A percentile compares a stretch with the other conserved stretches of the same genome.
These are phyloP conservation scores for Cercospora citrullina DNA, from an alignment of 2,329 filamentous ascomycete species.

Conservation along the genomic window DNA sequence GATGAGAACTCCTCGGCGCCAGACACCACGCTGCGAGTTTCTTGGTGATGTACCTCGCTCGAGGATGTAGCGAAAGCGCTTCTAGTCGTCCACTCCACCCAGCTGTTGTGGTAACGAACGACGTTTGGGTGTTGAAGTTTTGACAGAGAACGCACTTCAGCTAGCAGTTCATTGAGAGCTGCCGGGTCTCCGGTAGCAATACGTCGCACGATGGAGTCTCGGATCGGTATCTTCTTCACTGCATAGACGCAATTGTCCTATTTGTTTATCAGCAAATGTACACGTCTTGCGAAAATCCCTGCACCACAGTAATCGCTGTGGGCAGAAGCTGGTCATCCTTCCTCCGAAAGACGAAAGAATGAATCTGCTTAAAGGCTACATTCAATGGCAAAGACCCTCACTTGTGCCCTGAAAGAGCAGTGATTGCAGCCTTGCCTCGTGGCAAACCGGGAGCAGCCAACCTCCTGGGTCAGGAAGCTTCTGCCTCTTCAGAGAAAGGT, in stretches of 20 bases:
- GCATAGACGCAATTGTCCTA: slow-evolving; percentile 62
- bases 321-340: neutral
- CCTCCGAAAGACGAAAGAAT: neutral
- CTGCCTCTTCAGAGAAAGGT: neutral
- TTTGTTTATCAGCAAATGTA: neutral
- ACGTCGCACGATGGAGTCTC: slow-evolving; percentile 44
- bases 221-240: slow-evolving; percentile 65
- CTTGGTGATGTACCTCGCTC: slow-evolving; percentile 21
- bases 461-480: neutral
- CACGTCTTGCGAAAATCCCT: neutral
- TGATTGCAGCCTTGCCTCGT: too few relatives aligned
- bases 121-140: slow-evolving; percentile 65
- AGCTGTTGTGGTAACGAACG: slow-evolving; percentile 65
- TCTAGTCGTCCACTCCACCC: slow-evolving; percentile 55
- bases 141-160: slow-evolving; percentile 63
- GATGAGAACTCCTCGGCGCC: slow-evolving; percentile 32
- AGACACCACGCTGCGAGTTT: neutral
- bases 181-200: slow-evolving; percentile 54
- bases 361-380: neutral
- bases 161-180: slow-evolving; percentile 58
- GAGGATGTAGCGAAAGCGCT: slow-evolving; percentile 5
- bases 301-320: neutral
- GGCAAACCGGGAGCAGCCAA: neutral
- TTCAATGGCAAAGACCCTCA: too few relatives aligned
- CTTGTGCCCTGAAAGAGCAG: too few relatives aligned